Evolutionary conservation across 2,329 filamentous ascomycete species (phyloP).

Genomic region (Fusarium chaquense): DNA sequence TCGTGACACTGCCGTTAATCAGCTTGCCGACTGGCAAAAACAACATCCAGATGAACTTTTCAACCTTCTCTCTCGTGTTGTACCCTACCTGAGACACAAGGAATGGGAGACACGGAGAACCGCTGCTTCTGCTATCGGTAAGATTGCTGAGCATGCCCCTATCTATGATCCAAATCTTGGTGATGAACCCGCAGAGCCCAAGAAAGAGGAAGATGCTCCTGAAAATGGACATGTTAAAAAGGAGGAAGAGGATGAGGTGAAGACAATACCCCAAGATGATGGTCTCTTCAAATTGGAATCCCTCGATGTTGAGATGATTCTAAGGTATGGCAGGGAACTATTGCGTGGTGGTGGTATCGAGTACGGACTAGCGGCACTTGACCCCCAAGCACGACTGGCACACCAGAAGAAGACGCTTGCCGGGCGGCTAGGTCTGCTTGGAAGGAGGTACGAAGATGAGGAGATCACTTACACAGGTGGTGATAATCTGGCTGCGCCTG

Average conservation of each 20-base stretch:
- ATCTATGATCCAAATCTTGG: slow-evolving; percentile 88
- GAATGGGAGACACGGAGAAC: slow-evolving; percentile 97
- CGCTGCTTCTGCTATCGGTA: slow-evolving; percentile 91
- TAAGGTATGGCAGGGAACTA: slow-evolving; percentile 86
- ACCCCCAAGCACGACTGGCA: slow-evolving; percentile 81
- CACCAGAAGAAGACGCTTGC: slow-evolving; percentile 91
- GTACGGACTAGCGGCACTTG: slow-evolving; percentile 83
- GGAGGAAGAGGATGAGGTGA: slow-evolving; percentile 71
- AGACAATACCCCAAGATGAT: slow-evolving; percentile 59
- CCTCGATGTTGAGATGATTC: slow-evolving; percentile 81
- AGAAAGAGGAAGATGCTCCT: slow-evolving; percentile 52
- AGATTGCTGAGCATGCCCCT: slow-evolving; percentile 90
- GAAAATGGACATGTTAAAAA: slow-evolving; percentile 66
- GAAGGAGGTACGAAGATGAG: slow-evolving; percentile 87
- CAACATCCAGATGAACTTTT: slow-evolving; percentile 98
- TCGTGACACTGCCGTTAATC: slow-evolving; percentile 95
- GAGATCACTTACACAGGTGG: slow-evolving; percentile 71
- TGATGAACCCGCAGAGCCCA: slow-evolving; percentile 64
- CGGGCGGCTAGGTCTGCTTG: slow-evolving; percentile 84
- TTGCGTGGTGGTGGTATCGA: slow-evolving; percentile 89
- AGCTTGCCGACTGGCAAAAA: slow-evolving; percentile 97
- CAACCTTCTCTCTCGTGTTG: slow-evolving; percentile 90
- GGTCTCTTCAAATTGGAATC: slow-evolving; percentile 78
- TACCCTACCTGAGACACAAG: slow-evolving; percentile 95
- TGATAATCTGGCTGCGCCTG: slow-evolving; percentile 58